Evolutionary conservation across 345 rosid species (phyloP).

Genomic region (Aquilaria yunnanensis): DNA sequence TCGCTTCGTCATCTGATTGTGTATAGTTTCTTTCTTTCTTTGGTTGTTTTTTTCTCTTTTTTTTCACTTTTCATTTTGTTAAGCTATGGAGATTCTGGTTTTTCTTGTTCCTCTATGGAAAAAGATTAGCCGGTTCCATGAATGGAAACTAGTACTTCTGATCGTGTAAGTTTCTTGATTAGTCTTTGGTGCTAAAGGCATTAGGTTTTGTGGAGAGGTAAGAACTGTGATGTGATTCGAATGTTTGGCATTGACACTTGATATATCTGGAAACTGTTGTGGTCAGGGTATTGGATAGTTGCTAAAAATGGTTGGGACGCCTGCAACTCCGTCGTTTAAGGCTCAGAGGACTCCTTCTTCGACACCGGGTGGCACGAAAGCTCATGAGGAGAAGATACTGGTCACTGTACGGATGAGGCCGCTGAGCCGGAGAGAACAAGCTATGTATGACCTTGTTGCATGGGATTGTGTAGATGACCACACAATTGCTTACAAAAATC

Average conservation of each 20-base stretch:
- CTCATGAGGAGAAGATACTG: slow-evolving; percentile 76
- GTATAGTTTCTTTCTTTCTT: background rate
- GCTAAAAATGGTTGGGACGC: slow-evolving; percentile 49
- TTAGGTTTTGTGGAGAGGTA: slow-evolving; percentile 1
- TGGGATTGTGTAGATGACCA: slow-evolving; percentile 82
- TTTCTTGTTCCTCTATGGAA: no score
- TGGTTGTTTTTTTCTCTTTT: background rate
- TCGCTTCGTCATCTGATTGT: background rate
- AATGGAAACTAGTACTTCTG: background rate
- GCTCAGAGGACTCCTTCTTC: slow-evolving; percentile 36
- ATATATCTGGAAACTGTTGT: slow-evolving; percentile 1
- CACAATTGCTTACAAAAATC: slow-evolving; percentile 55
- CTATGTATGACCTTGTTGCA: slow-evolving; percentile 82
- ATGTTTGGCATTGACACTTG: background rate
- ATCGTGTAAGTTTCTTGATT: background rate
- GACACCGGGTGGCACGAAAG: slow-evolving; percentile 60
- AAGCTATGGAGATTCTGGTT: no score
- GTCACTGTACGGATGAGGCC: slow-evolving; percentile 89
- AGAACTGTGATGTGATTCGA: slow-evolving; percentile 8
- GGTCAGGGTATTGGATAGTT: slow-evolving; percentile 4
- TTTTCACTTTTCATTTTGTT: no score
- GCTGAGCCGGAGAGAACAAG: slow-evolving; percentile 72
- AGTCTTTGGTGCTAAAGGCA: background rate
- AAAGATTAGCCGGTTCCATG: no score
- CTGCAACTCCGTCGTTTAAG: slow-evolving; percentile 62